Conservation (phyloP, 2,329 filamentous ascomycete species). For the Colletotrichum sojae region DNA sequence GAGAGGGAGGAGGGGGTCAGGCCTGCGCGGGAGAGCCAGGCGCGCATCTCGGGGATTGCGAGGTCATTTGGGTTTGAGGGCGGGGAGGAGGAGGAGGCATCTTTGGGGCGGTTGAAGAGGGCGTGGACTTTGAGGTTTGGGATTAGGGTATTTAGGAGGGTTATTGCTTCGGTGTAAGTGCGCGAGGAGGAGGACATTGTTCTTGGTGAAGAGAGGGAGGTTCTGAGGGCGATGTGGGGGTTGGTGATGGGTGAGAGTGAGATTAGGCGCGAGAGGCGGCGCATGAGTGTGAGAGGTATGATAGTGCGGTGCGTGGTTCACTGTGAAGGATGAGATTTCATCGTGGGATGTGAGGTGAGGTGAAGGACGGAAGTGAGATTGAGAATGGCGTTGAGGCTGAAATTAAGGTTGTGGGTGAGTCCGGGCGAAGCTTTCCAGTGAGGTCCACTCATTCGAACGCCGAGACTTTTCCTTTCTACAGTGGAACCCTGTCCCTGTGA, state of each 20-base stretch:
- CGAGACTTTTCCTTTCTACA: no score
- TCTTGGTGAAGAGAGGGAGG: background rate
- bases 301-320: background rate
- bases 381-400: background rate
- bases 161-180: constrained; percentile 39
- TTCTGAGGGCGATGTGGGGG: background rate
- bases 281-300: constrained; percentile 13
- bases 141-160: constrained; percentile 39
- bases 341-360: background rate
- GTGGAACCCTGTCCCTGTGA: no score
- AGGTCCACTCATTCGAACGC: constrained; percentile 10
- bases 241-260: background rate
- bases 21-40: constrained; percentile 83
- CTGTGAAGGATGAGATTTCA: background rate
- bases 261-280: background rate
- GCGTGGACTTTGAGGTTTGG: constrained; percentile 40
- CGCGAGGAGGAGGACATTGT: constrained; percentile 31
- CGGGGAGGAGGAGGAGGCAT: no score
- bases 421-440: constrained; percentile 7
- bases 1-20: constrained; percentile 68
- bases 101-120: constrained; percentile 32
- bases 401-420: constrained; percentile 9
- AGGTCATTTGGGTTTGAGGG: constrained; percentile 45
- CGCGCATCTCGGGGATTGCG: constrained; percentile 82
- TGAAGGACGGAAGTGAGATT: background rate